These are phyloP conservation scores for Daldinia concentrica DNA, from an alignment of 495 filamentous ascomycete species.

Conservation along the genomic window DNA sequence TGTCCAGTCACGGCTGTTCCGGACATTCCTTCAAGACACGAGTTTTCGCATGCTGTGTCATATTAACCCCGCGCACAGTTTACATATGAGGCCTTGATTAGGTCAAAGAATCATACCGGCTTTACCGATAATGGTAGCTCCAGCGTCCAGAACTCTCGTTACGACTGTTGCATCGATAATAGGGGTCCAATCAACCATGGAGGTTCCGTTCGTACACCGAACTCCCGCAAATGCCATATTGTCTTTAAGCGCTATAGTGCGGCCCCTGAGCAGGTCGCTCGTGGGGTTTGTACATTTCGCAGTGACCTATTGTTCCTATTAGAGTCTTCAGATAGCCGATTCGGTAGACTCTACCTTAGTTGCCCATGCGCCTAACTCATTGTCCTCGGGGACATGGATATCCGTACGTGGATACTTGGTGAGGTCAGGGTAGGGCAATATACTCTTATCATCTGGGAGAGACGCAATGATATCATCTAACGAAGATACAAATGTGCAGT, in stretches of 20 bases:
- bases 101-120: constrained; percentile 35
- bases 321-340: background rate
- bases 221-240: constrained; percentile 52
- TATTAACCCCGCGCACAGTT: too few species aligned
- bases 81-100: background rate
- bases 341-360: constrained; percentile 29
- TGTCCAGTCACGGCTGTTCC: constrained; percentile 60
- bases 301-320: constrained; percentile 37
- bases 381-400: constrained; percentile 45
- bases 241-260: constrained; percentile 52
- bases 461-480: constrained; percentile 34
- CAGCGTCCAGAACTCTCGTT: constrained; percentile 49
- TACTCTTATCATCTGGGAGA: constrained; percentile 34
- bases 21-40: constrained; percentile 53
- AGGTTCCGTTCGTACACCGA: constrained; percentile 51
- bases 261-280: constrained; percentile 44
- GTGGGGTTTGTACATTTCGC: constrained; percentile 42
- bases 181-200: constrained; percentile 50
- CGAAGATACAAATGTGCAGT: constrained; percentile 33
- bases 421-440: constrained; percentile 41
- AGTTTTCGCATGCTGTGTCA: constrained; percentile 55
- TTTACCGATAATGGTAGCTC: constrained; percentile 50
- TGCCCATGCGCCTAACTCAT: constrained; percentile 44
- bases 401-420: constrained; percentile 41
- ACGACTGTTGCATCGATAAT: constrained; percentile 51